Evolutionary conservation across 441 rosid genomes (phyloP).

Genomic region (Pelargonium myrrhifolium): DNA sequence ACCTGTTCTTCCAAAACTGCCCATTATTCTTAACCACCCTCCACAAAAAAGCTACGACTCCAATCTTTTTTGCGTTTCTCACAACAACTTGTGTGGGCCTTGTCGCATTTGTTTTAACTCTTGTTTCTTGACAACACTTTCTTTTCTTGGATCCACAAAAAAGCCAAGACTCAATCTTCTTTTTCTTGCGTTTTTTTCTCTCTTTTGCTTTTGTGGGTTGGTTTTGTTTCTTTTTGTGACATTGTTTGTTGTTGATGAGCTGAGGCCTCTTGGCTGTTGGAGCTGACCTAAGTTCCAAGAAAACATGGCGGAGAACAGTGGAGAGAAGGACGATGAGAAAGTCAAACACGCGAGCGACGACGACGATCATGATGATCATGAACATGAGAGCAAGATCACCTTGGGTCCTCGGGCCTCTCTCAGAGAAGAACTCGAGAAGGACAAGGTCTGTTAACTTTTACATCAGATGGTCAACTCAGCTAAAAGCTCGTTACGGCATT

Average conservation of each 20-base stretch:
- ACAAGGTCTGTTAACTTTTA: not conserved
- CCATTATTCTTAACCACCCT: constrained; percentile 20
- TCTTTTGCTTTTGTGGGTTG: not conserved
- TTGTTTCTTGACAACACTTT: too few species aligned
- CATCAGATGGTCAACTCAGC: too few species aligned
- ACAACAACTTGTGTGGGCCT: not conserved
- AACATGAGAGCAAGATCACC: not conserved
- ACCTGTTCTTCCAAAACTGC: constrained; percentile 28
- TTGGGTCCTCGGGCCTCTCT: not conserved
- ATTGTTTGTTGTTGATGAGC: constrained; percentile 22
- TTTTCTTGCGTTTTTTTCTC: not conserved
- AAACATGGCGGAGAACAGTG: constrained; percentile 47
- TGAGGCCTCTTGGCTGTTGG: constrained; percentile 67
- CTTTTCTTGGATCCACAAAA: constrained; percentile 8
- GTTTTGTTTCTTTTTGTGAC: not conserved
- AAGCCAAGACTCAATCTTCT: not conserved
- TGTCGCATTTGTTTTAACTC: too few species aligned
- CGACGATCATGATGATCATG: not conserved
- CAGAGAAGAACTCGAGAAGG: not conserved
- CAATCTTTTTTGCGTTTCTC: not conserved
- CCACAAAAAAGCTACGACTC: constrained; percentile 9
- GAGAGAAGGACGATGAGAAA: constrained; percentile 21
- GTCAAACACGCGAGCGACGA: not conserved
- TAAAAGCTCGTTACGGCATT: too few species aligned
- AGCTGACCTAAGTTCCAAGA: constrained; percentile 44